Evolutionary conservation across 2,329 filamentous ascomycete species (phyloP).

Genomic region (Colletotrichum sp.): DNA sequence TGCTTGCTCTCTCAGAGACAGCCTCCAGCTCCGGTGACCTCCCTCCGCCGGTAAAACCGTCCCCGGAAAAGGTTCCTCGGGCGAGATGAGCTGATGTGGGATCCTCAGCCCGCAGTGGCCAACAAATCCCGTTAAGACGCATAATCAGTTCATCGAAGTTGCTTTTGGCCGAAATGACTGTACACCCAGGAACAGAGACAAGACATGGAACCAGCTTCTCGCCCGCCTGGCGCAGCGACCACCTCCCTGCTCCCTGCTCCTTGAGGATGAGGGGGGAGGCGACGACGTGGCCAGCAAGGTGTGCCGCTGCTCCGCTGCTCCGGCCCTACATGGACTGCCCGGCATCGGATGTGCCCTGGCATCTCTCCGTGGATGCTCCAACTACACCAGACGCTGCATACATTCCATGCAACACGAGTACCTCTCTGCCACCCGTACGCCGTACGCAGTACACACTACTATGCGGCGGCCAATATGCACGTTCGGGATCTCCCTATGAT

Average conservation of each 20-base stretch:
- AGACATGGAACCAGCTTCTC: not conserved
- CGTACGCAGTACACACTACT: not conserved
- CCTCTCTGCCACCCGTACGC: not conserved
- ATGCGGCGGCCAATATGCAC: conserved; percentile 6
- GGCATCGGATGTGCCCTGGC: conserved; percentile 18
- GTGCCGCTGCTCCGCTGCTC: conserved; percentile 18
- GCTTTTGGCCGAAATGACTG: not conserved
- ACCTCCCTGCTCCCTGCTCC: not conserved
- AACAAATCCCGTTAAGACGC: not conserved
- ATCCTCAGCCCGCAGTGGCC: not conserved
- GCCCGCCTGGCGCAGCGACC: not conserved
- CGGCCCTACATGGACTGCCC: conserved; percentile 14
- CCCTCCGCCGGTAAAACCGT: not conserved
- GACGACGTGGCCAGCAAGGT: conserved; percentile 5
- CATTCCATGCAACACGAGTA: not conserved
- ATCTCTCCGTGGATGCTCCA: not conserved
- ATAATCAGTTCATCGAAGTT: conserved; percentile 3
- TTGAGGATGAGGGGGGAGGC: not conserved
- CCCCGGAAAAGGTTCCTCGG: not conserved
- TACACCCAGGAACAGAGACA: not conserved
- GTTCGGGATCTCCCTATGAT: conserved; percentile 19
- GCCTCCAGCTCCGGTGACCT: not conserved
- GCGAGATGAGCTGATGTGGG: not conserved
- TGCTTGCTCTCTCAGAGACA: not conserved
- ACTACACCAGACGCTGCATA: not conserved